Evolutionary conservation across 495 filamentous ascomycete species (phyloP).

Genomic region (Ascobolus immersus): DNA sequence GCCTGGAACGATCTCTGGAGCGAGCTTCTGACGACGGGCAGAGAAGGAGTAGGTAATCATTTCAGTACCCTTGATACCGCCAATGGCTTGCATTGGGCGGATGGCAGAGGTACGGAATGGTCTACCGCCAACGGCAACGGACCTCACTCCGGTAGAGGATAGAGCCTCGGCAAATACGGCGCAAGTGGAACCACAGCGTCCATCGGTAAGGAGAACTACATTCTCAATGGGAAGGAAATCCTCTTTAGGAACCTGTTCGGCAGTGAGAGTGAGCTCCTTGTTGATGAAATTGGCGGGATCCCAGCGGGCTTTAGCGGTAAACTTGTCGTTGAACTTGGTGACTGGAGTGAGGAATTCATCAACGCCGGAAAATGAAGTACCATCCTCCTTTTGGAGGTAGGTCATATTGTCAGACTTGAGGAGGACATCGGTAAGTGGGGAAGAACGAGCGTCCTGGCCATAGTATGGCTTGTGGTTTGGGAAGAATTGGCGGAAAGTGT

Average conservation of each 20-base stretch:
- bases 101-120: background rate
- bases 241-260: background rate
- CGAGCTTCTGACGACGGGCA: conserved; percentile 1
- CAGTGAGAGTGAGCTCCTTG: conserved; percentile 2
- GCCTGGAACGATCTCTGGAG: background rate
- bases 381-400: background rate
- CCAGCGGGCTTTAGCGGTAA: conserved; percentile 8
- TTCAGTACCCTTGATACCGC: conserved; percentile 11
- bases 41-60: conserved; percentile 6
- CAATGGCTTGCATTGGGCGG: conserved; percentile 12
- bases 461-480: conserved; percentile 8
- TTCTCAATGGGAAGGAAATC: background rate
- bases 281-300: conserved; percentile 1
- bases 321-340: conserved; percentile 6
- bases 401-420: conserved; percentile 1
- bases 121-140: conserved; percentile 9
- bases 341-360: conserved; percentile 7
- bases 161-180: conserved; percentile 12
- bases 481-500: conserved; percentile 9
- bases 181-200: conserved; percentile 11
- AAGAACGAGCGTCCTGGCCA: conserved; percentile 11
- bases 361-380: background rate
- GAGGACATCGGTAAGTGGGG: conserved; percentile 7
- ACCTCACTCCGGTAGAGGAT: conserved; percentile 4
- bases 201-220: conserved; percentile 2